These are phyloP conservation scores for Rugonectria rugulosa DNA, from an alignment of 2,329 filamentous ascomycete species.

Conservation along the genomic window DNA sequence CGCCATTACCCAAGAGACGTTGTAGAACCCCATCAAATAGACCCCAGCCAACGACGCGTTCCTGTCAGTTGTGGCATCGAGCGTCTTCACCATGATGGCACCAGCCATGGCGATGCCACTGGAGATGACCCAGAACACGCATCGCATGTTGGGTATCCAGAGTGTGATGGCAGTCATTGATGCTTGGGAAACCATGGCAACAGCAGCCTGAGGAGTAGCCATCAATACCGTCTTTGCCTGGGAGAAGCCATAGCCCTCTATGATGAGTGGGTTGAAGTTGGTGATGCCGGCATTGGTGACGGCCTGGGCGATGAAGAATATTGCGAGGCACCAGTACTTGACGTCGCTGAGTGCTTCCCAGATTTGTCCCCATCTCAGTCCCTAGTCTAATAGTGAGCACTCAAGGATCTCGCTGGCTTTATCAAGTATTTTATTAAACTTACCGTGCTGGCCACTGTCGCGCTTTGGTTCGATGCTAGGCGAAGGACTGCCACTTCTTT, in stretches of 20 bases:
- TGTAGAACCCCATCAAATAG: constrained; percentile 45
- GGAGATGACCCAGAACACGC: constrained; percentile 41
- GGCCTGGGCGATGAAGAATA: constrained; percentile 62
- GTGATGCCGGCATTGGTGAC: constrained; percentile 75
- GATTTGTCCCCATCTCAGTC: too few species aligned
- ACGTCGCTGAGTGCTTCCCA: constrained; percentile 28
- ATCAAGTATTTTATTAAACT: constrained; percentile 4
- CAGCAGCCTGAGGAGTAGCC: constrained; percentile 43
- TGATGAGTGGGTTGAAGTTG: constrained; percentile 65
- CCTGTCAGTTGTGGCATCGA: constrained; percentile 26
- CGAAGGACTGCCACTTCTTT: constrained; percentile 26
- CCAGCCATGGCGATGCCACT: constrained; percentile 33
- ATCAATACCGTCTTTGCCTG: constrained; percentile 39
- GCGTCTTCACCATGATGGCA: constrained; percentile 37
- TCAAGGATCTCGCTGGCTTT: too few species aligned
- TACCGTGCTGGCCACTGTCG: not conserved
- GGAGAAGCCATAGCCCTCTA: constrained; percentile 57
- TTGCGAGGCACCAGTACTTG: constrained; percentile 36
- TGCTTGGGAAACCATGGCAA: constrained; percentile 39
- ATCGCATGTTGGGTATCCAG: constrained; percentile 40
- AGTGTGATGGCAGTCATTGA: constrained; percentile 35
- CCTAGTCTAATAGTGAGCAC: too few species aligned
- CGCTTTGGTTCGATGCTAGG: constrained; percentile 9
- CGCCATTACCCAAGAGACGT: constrained; percentile 35
- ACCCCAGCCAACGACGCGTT: constrained; percentile 41